Percentiles rank a stretch among this genome's conserved stretches.
Conservation (phyloP, 2,329 filamentous ascomycete species). For the Xylaria sp. region DNA sequence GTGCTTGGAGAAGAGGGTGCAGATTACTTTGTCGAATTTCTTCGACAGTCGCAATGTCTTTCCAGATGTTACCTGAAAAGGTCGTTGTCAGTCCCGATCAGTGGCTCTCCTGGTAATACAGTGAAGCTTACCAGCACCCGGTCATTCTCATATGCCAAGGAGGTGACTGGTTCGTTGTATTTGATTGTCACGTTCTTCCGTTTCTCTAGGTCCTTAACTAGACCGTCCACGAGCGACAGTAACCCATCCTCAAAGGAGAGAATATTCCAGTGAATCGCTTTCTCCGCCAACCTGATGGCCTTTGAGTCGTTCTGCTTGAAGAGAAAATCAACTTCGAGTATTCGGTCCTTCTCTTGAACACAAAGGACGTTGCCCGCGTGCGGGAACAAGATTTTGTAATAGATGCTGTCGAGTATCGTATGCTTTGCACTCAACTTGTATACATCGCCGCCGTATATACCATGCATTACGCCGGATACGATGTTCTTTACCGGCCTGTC, state of each 20-base stretch:
- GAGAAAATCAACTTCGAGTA: constrained; percentile 28
- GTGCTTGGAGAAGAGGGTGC: constrained; percentile 59
- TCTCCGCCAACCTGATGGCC: constrained; percentile 34
- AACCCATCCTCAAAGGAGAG: constrained; percentile 64
- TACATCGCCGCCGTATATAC: constrained; percentile 90
- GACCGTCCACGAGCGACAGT: constrained; percentile 57
- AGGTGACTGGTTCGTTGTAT: constrained; percentile 50
- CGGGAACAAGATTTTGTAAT: constrained; percentile 42
- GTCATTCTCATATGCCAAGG: constrained; percentile 44
- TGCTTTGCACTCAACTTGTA: constrained; percentile 75
- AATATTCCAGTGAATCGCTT: constrained; percentile 38
- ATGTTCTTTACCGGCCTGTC: constrained; percentile 69
- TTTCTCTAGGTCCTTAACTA: constrained; percentile 53
- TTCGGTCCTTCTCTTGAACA: constrained; percentile 25
- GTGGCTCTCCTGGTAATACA: too few relatives aligned
- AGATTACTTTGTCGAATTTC: constrained; percentile 62
- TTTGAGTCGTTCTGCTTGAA: constrained; percentile 22
- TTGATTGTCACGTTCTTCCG: constrained; percentile 64
- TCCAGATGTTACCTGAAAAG: constrained; percentile 37
- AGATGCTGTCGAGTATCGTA: constrained; percentile 56
- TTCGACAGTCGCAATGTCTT: constrained; percentile 21
- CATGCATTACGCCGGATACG: constrained; percentile 76
- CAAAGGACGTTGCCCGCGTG: background rate
- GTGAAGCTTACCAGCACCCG: constrained; percentile 46
- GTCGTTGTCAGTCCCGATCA: constrained; percentile 1